Evolutionary conservation across 495 filamentous ascomycete genomes (phyloP), one percentile per base, ranked within the genome.

Genomic region (Neurospora pannonica): DNA sequence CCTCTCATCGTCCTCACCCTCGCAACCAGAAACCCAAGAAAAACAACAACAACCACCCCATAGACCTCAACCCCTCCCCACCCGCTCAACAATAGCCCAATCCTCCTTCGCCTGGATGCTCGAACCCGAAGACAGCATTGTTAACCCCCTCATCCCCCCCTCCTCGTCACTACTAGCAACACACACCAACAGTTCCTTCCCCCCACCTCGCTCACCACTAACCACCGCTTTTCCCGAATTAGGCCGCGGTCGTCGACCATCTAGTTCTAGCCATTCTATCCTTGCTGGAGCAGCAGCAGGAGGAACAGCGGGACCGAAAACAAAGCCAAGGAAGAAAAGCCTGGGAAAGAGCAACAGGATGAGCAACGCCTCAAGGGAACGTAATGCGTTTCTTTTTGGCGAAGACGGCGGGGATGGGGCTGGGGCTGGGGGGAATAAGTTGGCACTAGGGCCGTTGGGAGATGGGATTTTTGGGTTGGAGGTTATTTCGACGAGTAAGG

Each of bases 61-160:
- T 70, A 73, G 24, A 69, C 76, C 70, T 75, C 79, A 62, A 74
- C 83, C 85, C 5, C 84, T 88, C n/a, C 87, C 86, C 0, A 87
- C 89, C 3, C 86, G 93, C 15, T 91, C 91, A 19, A 87, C 87
- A 19, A 85, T 99, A 19, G 91, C 94, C 19, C 91, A 97, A 75
- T 94, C 94, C 37, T 92, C 90, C 10, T 98, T 97, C 80, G 92
- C 95, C 13, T 99, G 95, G 95, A 98, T 99, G 94, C 87, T 99
- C 3, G 89, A 89, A 69, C 86, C 87, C 19, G 87, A 87, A 70
- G 78, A 76, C 0, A 79, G 77, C n/a, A n/a, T 3, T 31, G 3
- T 3, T 31, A 31, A 31, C 31, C 31, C 34, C 34, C 34, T 34
- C 34, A 34, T 34, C 34, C 2, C 34, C 2, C 34, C 71, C 31